phyloP scores from a whole-genome alignment of 768 basidiomycete genomes.

The Termitomyces eurrhizus region DNA sequence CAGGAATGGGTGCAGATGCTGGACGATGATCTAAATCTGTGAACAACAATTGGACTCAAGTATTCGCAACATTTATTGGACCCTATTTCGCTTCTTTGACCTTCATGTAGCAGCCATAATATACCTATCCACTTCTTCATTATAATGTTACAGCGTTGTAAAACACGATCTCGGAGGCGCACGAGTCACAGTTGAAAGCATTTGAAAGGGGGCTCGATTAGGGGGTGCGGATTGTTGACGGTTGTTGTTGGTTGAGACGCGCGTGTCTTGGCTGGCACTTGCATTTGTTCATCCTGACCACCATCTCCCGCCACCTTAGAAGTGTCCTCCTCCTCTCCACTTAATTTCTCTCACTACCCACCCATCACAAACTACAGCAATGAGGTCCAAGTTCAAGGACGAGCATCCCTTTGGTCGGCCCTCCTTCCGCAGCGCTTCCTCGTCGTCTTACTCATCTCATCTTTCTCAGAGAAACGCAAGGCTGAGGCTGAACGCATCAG shows the following conservation, averaged over 20 bases:
- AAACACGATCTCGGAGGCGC: not conserved
- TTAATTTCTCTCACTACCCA: conserved; percentile 3
- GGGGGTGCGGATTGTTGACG: conserved; percentile 18
- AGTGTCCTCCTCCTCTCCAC: conserved; percentile 8
- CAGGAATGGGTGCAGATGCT: conserved; percentile 50
- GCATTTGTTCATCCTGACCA: conserved; percentile 23
- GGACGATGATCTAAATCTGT: conserved; percentile 5
- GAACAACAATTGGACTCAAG: not conserved
- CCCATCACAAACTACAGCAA: conserved; percentile 27
- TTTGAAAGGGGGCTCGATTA: conserved; percentile 4
- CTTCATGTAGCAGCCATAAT: not conserved
- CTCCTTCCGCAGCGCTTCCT: conserved; percentile 19
- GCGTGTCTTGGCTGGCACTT: conserved; percentile 37
- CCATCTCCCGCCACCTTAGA: conserved; percentile 21
- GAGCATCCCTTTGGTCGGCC: conserved; percentile 95
- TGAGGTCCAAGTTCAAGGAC: conserved; percentile 98
- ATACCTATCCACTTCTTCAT: conserved; percentile 1
- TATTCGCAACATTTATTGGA: not conserved
- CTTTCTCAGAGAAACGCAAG: conserved; percentile 89
- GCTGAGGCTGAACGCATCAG: conserved; percentile 97
- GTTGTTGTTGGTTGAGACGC: conserved; percentile 26
- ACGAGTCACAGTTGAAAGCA: not conserved
- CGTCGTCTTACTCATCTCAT: conserved; percentile 31
- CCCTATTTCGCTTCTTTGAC: not conserved
- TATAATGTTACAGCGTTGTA: not conserved